Base-by-base conservation (phyloP, 1,284 basidiomycete species). In the Apiotrichum brassicae region DNA sequence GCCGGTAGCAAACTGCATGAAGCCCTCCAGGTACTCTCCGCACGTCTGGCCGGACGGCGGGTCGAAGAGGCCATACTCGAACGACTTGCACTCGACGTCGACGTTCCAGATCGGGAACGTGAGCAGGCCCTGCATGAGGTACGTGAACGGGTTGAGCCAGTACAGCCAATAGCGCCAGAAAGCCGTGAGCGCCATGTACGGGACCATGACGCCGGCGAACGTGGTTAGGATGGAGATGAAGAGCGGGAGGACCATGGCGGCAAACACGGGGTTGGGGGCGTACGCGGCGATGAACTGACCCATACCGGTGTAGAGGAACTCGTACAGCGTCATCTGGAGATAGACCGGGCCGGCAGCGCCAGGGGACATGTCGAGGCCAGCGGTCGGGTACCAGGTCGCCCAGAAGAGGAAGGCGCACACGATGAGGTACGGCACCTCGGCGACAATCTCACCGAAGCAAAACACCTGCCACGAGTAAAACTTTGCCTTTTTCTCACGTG, bases 21-120 rank as follows among this genome's bases (percentile, higher is more conserved):
- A 66, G 5, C 43, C 19, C 16, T 46, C 35, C 54, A 66, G 60
- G 63, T 70, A 73, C 20, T 51, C 37, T 1, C 53, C 57, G 49
- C 73, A 73, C 9, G 71, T 68, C 57, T 64, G 59, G n/a, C 65
- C 68, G 3, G 48, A 2, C 0, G 71, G 70, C 8, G 72, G 68
- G 46, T 64, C 56, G 58, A 74, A 66, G 14, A 54, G 44, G 4
- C 62, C 61, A 51, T 56, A 68, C 51, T 74, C 73, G 23, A 51
- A 23, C 5, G 58, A 49, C 30, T 53, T 52, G 57, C 72, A 75
- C 37, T 61, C 46, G 44, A 68, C 63, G 1, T 53, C 48, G 18
- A 58, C 58, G 51, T 69, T 56, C 59, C 64, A 64, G 16, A 68
- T 41, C 28, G 60, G 56, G 24, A 55, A 58, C 30, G 54, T 53